Evolutionary conservation across 2,329 filamentous ascomycete genomes (phyloP).

Genomic region (Magnaporthales sp.): DNA sequence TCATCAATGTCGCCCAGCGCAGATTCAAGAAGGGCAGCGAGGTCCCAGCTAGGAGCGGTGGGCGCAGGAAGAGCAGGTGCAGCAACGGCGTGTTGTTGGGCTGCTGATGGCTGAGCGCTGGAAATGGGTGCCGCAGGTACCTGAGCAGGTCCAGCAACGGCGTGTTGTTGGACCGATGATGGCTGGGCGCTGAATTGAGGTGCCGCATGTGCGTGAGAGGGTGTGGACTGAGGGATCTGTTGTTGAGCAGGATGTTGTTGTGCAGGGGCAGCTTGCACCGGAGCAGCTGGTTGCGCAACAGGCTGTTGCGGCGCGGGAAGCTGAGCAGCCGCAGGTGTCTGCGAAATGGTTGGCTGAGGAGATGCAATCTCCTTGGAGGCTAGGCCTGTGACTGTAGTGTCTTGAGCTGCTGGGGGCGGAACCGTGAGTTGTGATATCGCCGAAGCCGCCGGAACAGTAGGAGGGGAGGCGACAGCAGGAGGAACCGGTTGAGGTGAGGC

Average conservation of each 20-base stretch:
- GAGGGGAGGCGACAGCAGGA: neutral
- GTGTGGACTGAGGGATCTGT: neutral
- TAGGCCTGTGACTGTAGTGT: neutral
- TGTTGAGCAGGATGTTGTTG: neutral
- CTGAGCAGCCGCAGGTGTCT: neutral
- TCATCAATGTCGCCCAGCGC: slow-evolving; percentile 18
- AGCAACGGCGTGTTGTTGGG: neutral
- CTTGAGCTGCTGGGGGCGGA: neutral
- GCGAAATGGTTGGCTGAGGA: neutral
- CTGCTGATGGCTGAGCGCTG: neutral
- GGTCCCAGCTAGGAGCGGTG: slow-evolving; percentile 13
- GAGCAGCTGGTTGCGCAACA: neutral
- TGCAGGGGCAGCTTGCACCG: neutral
- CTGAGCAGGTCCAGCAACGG: neutral
- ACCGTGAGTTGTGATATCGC: neutral
- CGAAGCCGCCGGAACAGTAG: neutral
- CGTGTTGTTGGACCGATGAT: neutral
- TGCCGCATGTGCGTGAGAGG: neutral
- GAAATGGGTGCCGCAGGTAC: neutral
- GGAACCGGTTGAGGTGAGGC: neutral
- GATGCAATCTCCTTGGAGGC: neutral
- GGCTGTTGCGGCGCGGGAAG: neutral
- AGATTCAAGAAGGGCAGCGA: slow-evolving; percentile 20
- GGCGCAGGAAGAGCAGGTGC: neutral
- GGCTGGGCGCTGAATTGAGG: neutral